Evolutionary conservation across 2,329 filamentous ascomycete species (phyloP).

Genomic region (Calonectria pseudoturangicola): DNA sequence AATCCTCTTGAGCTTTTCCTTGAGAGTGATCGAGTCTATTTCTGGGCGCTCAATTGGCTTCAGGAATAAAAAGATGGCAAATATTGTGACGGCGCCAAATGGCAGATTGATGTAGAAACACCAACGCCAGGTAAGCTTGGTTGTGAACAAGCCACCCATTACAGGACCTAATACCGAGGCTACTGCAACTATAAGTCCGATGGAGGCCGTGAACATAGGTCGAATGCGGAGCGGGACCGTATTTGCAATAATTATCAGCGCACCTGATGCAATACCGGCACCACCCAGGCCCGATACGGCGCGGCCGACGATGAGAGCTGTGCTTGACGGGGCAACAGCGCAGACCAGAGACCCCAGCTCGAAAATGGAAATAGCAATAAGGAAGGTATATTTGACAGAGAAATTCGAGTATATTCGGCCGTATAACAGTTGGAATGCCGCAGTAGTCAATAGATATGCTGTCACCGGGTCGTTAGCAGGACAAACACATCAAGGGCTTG

Average conservation of each 20-base stretch:
- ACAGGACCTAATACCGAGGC: slow-evolving; percentile 60
- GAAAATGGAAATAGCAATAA: slow-evolving; percentile 63
- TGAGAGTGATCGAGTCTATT: slow-evolving; percentile 46
- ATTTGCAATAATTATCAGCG: slow-evolving; percentile 62
- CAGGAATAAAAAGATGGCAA: slow-evolving; percentile 56
- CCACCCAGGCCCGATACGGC: slow-evolving; percentile 62
- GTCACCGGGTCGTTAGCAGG: slow-evolving; percentile 1
- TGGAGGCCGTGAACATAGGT: slow-evolving; percentile 60
- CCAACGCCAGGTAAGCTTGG: slow-evolving; percentile 62
- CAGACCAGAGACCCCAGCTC: slow-evolving; percentile 66
- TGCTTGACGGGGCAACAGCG: slow-evolving; percentile 56
- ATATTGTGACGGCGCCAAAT: slow-evolving; percentile 58
- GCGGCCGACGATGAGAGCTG: slow-evolving; percentile 59
- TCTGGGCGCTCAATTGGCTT: slow-evolving; percentile 54
- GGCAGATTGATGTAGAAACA: slow-evolving; percentile 64
- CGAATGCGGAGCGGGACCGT: slow-evolving; percentile 58
- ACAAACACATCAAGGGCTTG: neutral
- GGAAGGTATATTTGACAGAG: slow-evolving; percentile 63
- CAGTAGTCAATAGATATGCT: slow-evolving; percentile 64
- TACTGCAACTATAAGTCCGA: slow-evolving; percentile 65
- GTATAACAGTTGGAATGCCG: slow-evolving; percentile 62
- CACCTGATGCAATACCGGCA: slow-evolving; percentile 67
- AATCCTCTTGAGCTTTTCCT: slow-evolving; percentile 50
- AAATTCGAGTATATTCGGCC: slow-evolving; percentile 67
- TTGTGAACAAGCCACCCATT: slow-evolving; percentile 60